Conservation (phyloP, 176 grass and related monocot genomes). For the Avena eriantha region DNA sequence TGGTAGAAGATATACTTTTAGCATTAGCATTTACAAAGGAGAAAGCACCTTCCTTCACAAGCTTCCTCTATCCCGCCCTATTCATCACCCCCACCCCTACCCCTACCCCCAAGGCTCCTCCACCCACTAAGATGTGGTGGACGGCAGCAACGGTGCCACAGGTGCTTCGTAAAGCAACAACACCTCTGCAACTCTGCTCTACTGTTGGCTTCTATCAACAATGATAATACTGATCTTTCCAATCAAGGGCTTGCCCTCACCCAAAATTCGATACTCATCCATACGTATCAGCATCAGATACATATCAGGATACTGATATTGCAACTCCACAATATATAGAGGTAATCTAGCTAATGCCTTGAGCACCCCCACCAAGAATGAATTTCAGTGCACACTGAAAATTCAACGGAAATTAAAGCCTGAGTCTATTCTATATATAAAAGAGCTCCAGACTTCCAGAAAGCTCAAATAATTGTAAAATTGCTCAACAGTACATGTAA, state of each 20-base stretch:
- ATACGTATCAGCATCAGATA: neutral
- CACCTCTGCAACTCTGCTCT: neutral
- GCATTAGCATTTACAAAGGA: conserved; percentile 9
- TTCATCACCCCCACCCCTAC: neutral
- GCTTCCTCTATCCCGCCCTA: neutral
- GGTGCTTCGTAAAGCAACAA: neutral
- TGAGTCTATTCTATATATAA: neutral
- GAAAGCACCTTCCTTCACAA: conserved; percentile 18
- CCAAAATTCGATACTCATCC: neutral
- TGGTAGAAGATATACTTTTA: conserved; percentile 16
- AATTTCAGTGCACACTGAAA: conserved; percentile 21
- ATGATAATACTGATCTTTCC: neutral
- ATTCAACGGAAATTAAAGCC: conserved; percentile 18
- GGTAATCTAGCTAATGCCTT: conserved; percentile 16
- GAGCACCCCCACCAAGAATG: neutral
- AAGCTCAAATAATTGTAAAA: conserved; percentile 18
- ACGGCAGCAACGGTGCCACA: neutral
- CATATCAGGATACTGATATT: neutral
- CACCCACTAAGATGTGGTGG: neutral
- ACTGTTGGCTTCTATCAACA: neutral
- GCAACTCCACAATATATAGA: neutral
- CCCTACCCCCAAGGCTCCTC: neutral
- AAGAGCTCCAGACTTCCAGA: neutral
- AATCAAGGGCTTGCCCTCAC: neutral
- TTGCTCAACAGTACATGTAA: conserved; percentile 14